phyloP scores from a whole-genome alignment of 1,284 basidiomycete species.

The Cystobasidiaceae sp. region DNA sequence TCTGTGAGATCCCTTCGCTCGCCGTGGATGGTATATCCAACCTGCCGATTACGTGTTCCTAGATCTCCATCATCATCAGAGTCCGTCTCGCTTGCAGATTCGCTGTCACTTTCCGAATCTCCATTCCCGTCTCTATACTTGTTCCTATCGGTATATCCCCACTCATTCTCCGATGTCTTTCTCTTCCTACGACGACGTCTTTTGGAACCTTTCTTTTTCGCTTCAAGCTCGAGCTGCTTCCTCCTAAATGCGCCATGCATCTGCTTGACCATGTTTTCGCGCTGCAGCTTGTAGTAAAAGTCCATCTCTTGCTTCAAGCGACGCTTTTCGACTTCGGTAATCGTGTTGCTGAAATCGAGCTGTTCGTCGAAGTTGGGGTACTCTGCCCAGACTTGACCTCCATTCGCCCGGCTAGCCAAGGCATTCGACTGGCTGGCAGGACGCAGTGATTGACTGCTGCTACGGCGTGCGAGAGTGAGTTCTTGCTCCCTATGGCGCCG shows the following conservation, averaged over 20 bases:
- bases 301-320: slow-evolving; percentile 9
- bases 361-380: slow-evolving; percentile 1
- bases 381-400: not conserved
- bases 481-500: not conserved
- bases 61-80: not conserved
- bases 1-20: not conserved
- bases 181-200: not conserved
- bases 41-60: not conserved
- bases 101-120: no score
- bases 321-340: not conserved
- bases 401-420: no score
- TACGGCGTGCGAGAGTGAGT: not conserved
- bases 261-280: slow-evolving; percentile 18
- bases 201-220: not conserved
- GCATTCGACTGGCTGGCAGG: not conserved
- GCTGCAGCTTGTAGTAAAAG: not conserved
- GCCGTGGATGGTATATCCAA: not conserved
- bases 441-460: not conserved
- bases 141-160: not conserved
- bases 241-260: slow-evolving; percentile 12
- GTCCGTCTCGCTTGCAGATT: not conserved
- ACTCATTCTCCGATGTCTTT: not conserved
- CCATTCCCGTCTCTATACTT: no score
- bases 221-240: not conserved
- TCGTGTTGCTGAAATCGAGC: not conserved